phyloP scores from a whole-genome alignment of 2,329 filamentous ascomycete genomes.

The Ilyonectria sp. region DNA sequence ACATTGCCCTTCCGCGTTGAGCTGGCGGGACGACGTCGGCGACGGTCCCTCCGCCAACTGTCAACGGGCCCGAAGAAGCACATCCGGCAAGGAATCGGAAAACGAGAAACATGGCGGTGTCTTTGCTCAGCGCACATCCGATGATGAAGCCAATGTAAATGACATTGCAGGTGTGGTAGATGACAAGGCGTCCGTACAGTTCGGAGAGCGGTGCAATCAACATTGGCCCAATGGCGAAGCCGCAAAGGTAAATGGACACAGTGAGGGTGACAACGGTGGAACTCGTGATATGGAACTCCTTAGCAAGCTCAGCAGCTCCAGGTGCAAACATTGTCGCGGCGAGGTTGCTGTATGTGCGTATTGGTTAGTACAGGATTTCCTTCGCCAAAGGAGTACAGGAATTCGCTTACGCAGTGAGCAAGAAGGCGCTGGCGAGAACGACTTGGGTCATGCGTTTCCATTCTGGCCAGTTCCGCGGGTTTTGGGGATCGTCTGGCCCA shows the following conservation, averaged over 20 bases:
- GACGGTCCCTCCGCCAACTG: slow-evolving; percentile 75
- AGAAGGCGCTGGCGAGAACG: slow-evolving; percentile 57
- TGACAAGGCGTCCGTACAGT: slow-evolving; percentile 67
- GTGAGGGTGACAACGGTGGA: slow-evolving; percentile 57
- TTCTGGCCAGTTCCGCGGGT: slow-evolving; percentile 77
- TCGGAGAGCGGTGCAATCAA: slow-evolving; percentile 75
- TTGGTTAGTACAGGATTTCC: slow-evolving; percentile 25
- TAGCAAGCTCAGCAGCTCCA: slow-evolving; percentile 65
- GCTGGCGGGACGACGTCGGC: slow-evolving; percentile 72
- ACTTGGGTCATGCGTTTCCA: slow-evolving; percentile 72
- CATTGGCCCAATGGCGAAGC: slow-evolving; percentile 70
- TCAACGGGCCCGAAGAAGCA: slow-evolving; percentile 73
- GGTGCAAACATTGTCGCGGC: slow-evolving; percentile 58
- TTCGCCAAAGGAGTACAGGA: slow-evolving; percentile 52
- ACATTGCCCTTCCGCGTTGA: slow-evolving; percentile 73
- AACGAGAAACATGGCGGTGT: slow-evolving; percentile 72
- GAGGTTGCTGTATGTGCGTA: slow-evolving; percentile 37
- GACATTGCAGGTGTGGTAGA: slow-evolving; percentile 56
- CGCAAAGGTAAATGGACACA: slow-evolving; percentile 60
- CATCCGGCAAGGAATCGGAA: slow-evolving; percentile 73
- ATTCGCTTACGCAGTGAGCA: slow-evolving; percentile 36
- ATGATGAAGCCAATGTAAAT: slow-evolving; percentile 66
- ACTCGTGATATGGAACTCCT: slow-evolving; percentile 55
- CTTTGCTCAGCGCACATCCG: slow-evolving; percentile 63
- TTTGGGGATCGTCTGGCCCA: slow-evolving; percentile 76